Conservation (phyloP, 805 yeast species). For the Cyberlindnera sargentensis region DNA sequence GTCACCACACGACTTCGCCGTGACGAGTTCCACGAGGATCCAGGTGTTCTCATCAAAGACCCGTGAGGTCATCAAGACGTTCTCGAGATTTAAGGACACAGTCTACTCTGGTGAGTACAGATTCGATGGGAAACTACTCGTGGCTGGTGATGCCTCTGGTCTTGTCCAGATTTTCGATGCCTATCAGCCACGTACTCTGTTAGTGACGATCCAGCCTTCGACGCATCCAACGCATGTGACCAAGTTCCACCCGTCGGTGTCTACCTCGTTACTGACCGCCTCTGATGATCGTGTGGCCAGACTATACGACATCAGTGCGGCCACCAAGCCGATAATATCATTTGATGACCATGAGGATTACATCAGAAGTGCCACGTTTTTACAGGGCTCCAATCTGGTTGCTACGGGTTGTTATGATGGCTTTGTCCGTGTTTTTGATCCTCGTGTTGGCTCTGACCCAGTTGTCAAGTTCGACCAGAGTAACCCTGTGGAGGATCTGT, state of each 20-base stretch:
- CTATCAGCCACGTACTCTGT: conserved; percentile 64
- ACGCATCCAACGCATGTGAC: conserved; percentile 90
- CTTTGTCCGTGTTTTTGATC: conserved; percentile 72
- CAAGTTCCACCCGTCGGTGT: conserved; percentile 74
- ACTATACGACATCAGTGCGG: conserved; percentile 80
- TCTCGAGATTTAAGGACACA: conserved; percentile 81
- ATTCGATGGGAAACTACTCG: conserved; percentile 82
- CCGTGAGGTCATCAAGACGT: conserved; percentile 81
- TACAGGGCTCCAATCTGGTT: conserved; percentile 75
- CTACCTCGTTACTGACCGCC: conserved; percentile 75
- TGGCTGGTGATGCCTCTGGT: conserved; percentile 95
- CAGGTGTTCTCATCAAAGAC: conserved; percentile 94
- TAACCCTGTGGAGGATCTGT: conserved; percentile 79
- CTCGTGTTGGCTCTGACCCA: conserved; percentile 52
- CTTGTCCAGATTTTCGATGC: conserved; percentile 87
- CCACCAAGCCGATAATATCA: conserved; percentile 61
- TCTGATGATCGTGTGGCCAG: conserved; percentile 87
- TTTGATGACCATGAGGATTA: conserved; percentile 81
- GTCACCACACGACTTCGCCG: conserved; percentile 86
- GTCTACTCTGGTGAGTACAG: conserved; percentile 91
- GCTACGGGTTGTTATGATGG: conserved; percentile 96
- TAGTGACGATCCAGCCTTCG: conserved; percentile 78
- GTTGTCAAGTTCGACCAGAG: conserved; percentile 63
- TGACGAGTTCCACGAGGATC: conserved; percentile 84
- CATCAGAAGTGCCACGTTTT: conserved; percentile 72